A percentile compares a stretch with the other conserved stretches of the same genome.
Evolutionary conservation across 495 filamentous ascomycete species (phyloP).

Genomic region (Aeminium ludgeri): DNA sequence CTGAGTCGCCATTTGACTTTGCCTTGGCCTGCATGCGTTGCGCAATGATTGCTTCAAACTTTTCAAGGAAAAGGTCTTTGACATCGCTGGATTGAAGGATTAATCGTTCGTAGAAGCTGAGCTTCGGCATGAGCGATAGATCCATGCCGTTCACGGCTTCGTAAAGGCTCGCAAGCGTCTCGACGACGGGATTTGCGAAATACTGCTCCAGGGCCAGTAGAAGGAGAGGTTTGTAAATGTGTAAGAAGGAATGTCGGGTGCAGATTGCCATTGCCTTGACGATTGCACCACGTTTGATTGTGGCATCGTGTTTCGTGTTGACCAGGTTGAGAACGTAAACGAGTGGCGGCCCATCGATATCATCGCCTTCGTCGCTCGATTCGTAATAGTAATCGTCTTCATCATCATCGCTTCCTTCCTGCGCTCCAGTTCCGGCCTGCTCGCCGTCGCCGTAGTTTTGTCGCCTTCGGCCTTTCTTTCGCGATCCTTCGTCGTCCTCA

Average conservation of each 20-base stretch:
- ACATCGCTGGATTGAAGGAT: slow-evolving; percentile 81
- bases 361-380: slow-evolving; percentile 40
- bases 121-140: slow-evolving; percentile 75
- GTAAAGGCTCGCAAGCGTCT: slow-evolving; percentile 80
- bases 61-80: slow-evolving; percentile 93
- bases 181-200: slow-evolving; percentile 77
- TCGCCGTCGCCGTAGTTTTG: slow-evolving; percentile 1
- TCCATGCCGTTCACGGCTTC: slow-evolving; percentile 93
- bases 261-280: slow-evolving; percentile 99
- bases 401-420: slow-evolving; percentile 27
- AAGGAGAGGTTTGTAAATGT: slow-evolving; percentile 97
- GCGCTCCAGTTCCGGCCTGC: slow-evolving; percentile 29
- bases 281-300: slow-evolving; percentile 75
- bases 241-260: slow-evolving; percentile 92
- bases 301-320: slow-evolving; percentile 91
- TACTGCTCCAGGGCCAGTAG: slow-evolving; percentile 94
- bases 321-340: slow-evolving; percentile 96
- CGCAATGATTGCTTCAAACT: slow-evolving; percentile 89
- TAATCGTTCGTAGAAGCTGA: slow-evolving; percentile 66
- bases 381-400: slow-evolving; percentile 38
- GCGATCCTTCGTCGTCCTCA: slow-evolving; percentile 35
- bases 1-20: not conserved
- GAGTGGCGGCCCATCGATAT: slow-evolving; percentile 67
- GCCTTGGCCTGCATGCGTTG: slow-evolving; percentile 37
- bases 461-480: slow-evolving; percentile 14